phyloP scores from a whole-genome alignment of 352 stramenopile genomes.

The Pythium apleroticum region DNA sequence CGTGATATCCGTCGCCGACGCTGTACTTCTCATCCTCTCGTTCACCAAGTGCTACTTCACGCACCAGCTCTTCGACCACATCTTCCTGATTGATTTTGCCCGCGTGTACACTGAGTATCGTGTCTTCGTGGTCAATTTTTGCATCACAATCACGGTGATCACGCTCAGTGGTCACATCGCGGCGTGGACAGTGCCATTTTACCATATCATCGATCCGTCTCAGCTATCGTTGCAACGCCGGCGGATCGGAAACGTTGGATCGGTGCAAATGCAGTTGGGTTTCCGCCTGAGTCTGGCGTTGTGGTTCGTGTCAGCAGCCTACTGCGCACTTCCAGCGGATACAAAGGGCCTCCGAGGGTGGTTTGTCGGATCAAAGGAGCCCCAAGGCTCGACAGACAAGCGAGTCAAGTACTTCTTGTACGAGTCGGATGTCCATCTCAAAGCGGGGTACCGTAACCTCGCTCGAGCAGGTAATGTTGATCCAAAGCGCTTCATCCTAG shows the following conservation, averaged over 20 bases:
- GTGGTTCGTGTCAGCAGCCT: slow-evolving; percentile 37
- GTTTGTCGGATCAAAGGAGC: slow-evolving; percentile 14
- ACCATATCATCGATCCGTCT: slow-evolving; percentile 24
- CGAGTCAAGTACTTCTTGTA: slow-evolving; percentile 43
- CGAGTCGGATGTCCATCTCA: slow-evolving; percentile 38
- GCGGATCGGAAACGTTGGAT: slow-evolving; percentile 25
- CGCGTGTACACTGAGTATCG: slow-evolving; percentile 43
- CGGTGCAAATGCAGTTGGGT: slow-evolving; percentile 32
- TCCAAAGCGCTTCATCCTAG: slow-evolving; percentile 39
- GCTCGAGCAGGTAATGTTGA: slow-evolving; percentile 29
- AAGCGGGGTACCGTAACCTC: slow-evolving; percentile 31
- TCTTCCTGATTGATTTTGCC: slow-evolving; percentile 44
- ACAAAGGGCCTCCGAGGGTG: slow-evolving; percentile 25
- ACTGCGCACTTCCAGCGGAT: slow-evolving; percentile 34
- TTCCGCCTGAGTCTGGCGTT: slow-evolving; percentile 32
- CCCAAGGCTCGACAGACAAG: slow-evolving; percentile 10
- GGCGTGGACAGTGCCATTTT: slow-evolving; percentile 34
- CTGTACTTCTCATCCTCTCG: slow-evolving; percentile 24
- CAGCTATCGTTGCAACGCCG: slow-evolving; percentile 8
- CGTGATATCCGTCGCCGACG: slow-evolving; percentile 29
- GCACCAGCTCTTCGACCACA: slow-evolving; percentile 30
- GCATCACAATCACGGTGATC: slow-evolving; percentile 30
- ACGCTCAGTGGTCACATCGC: slow-evolving; percentile 35
- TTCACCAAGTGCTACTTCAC: slow-evolving; percentile 31
- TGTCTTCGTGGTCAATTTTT: slow-evolving; percentile 45